phyloP scores from a whole-genome alignment of 176 grass and related monocot genomes.

The Chloris gayana region DNA sequence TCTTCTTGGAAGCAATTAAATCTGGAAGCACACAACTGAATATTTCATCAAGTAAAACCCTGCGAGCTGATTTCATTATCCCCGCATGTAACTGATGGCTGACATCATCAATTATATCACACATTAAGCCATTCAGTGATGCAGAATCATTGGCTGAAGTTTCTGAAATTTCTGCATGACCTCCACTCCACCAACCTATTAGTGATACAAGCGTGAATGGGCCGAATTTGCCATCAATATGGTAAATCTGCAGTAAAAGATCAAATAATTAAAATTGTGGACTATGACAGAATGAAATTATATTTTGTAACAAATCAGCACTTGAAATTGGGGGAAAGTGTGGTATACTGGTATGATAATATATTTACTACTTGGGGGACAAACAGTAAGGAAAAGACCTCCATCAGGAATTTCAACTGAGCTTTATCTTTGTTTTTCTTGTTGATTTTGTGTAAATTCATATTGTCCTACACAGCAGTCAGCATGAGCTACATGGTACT shows the following conservation, averaged over 20 bases:
- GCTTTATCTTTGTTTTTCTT: neutral
- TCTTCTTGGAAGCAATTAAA: slow-evolving; percentile 65
- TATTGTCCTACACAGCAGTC: neutral
- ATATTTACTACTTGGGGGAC: neutral
- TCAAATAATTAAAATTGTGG: slow-evolving; percentile 19
- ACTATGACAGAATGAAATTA: slow-evolving; percentile 18
- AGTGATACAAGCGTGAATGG: slow-evolving; percentile 82
- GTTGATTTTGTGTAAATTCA: neutral
- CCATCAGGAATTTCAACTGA: neutral
- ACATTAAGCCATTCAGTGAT: slow-evolving; percentile 51
- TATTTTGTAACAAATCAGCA: neutral
- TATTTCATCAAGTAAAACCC: slow-evolving; percentile 80
- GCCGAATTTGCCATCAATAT: slow-evolving; percentile 73
- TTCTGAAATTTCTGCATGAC: slow-evolving; percentile 41
- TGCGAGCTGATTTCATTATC: slow-evolving; percentile 94
- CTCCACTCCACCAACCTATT: slow-evolving; percentile 77
- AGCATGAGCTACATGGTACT: neutral
- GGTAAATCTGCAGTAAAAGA: slow-evolving; percentile 69
- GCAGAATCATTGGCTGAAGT: slow-evolving; percentile 44
- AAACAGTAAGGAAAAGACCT: neutral
- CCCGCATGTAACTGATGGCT: slow-evolving; percentile 72
- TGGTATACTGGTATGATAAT: neutral
- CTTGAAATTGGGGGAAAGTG: slow-evolving; percentile 1
- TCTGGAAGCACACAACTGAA: slow-evolving; percentile 79
- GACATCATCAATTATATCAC: slow-evolving; percentile 60